Conservation (phyloP, 768 basidiomycete species). For the Leucogyrophana mollusca region DNA sequence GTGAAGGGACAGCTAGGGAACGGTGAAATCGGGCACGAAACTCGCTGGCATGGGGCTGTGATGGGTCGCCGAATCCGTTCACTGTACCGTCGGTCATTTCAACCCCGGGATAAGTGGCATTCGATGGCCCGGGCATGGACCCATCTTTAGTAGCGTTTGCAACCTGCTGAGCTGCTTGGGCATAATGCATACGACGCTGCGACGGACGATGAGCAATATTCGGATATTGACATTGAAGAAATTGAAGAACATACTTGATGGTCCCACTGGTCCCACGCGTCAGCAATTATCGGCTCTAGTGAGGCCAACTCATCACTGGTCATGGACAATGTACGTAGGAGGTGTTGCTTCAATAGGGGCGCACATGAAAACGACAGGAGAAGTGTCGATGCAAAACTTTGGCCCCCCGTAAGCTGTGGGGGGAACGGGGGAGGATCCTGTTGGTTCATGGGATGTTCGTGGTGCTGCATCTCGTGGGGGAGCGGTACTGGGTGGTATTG, state of each 20-base stretch:
- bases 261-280: constrained; percentile 88
- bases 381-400: constrained; percentile 78
- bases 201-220: background rate
- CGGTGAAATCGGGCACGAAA: constrained; percentile 69
- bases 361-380: constrained; percentile 75
- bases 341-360: constrained; percentile 70
- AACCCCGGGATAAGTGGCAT: constrained; percentile 27
- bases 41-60: constrained; percentile 41
- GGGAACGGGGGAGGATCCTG: constrained; percentile 55
- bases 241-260: constrained; percentile 54
- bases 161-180: constrained; percentile 25
- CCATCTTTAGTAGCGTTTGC: constrained; percentile 21
- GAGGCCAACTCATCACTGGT: constrained; percentile 77
- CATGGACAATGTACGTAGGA: constrained; percentile 70
- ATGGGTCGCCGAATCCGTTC: constrained; percentile 27
- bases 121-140: constrained; percentile 25
- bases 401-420: constrained; percentile 51
- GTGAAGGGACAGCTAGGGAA: constrained; percentile 56
- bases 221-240: constrained; percentile 3
- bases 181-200: constrained; percentile 50
- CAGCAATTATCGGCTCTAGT: constrained; percentile 76
- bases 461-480: constrained; percentile 33
- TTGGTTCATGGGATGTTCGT: constrained; percentile 33
- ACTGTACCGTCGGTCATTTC: constrained; percentile 30
- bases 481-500: constrained; percentile 34